A percentile compares a stretch with the other conserved stretches of the same genome.
These are phyloP conservation scores for Polygonum aviculare DNA, from an alignment of 148 eudicot species.

Conservation along the genomic window DNA sequence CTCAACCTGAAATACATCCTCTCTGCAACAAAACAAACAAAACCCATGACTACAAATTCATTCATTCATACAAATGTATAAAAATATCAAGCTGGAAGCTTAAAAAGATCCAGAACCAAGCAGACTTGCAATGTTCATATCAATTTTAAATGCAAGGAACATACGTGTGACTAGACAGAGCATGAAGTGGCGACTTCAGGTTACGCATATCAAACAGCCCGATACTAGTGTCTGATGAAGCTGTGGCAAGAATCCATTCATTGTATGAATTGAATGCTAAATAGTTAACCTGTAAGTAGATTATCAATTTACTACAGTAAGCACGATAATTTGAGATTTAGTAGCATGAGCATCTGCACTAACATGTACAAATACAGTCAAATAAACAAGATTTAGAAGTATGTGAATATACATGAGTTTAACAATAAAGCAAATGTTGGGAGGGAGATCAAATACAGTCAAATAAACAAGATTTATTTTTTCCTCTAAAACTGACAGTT, in stretches of 20 bases:
- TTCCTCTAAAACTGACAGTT: too few relatives aligned
- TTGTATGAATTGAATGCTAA: constrained; percentile 82
- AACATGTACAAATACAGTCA: too few relatives aligned
- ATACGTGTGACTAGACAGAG: constrained; percentile 70
- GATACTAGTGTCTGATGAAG: constrained; percentile 86
- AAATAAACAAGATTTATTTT: too few relatives aligned
- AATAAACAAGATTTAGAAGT: too few relatives aligned
- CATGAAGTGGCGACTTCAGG: constrained; percentile 63
- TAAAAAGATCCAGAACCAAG: neutral
- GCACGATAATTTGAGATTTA: too few relatives aligned
- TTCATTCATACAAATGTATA: neutral
- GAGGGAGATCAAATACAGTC: too few relatives aligned
- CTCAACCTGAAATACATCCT: constrained; percentile 94
- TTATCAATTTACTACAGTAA: neutral
- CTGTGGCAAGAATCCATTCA: constrained; percentile 89
- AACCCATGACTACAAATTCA: neutral
- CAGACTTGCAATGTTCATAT: too few relatives aligned
- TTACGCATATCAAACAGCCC: constrained; percentile 89
- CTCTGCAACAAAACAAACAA: constrained; percentile 31
- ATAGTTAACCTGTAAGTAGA: constrained; percentile 62
- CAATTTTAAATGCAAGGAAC: constrained; percentile 3
- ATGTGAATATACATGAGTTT: too few relatives aligned
- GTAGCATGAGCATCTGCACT: too few relatives aligned
- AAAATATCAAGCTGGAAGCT: neutral
- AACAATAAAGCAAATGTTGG: too few relatives aligned